Percentiles rank a stretch among this genome's conserved stretches.
Evolutionary conservation across 1,139 yeast genomes (phyloP).

Genomic region (Geotrichum fermentans): DNA sequence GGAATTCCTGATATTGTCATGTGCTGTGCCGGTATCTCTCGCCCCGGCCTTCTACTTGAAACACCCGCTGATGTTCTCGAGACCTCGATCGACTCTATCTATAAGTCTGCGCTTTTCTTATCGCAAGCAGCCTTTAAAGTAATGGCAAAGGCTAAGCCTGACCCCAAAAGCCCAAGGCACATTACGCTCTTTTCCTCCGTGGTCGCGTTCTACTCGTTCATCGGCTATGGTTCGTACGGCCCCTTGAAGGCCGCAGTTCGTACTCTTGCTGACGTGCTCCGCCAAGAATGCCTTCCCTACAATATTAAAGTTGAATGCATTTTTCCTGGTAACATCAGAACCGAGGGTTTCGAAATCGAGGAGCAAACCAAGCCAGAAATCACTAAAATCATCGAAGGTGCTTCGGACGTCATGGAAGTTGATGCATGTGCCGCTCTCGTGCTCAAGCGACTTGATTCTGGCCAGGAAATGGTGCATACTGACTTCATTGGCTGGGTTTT

Average conservation of each 20-base stretch:
- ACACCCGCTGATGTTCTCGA: constrained; percentile 54
- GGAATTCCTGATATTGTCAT: constrained; percentile 62
- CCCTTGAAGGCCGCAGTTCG: constrained; percentile 83
- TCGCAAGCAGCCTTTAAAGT: constrained; percentile 54
- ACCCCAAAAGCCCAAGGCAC: constrained; percentile 43
- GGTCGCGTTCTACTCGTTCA: constrained; percentile 77
- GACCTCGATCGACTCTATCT: constrained; percentile 62
- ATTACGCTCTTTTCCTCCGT: constrained; percentile 76
- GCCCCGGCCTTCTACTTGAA: constrained; percentile 74
- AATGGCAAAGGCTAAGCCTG: constrained; percentile 35
- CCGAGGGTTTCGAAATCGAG: constrained; percentile 84
- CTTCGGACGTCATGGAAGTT: constrained; percentile 65
- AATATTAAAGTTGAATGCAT: constrained; percentile 53
- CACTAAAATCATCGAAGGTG: constrained; percentile 78
- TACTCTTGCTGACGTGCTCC: constrained; percentile 64
- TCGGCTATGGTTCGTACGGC: constrained; percentile 87
- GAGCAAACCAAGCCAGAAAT: constrained; percentile 81
- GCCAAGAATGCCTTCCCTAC: constrained; percentile 75
- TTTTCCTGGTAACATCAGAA: constrained; percentile 82
- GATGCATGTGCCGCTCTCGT: constrained; percentile 63
- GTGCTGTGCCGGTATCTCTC: constrained; percentile 85
- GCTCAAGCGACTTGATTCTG: constrained; percentile 52
- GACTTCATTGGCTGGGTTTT: constrained; percentile 84
- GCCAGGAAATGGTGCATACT: constrained; percentile 72
- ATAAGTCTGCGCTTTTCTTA: constrained; percentile 65